Conservation (phyloP, 805 yeast genomes). For the Ascoidea rubescens region DNA sequence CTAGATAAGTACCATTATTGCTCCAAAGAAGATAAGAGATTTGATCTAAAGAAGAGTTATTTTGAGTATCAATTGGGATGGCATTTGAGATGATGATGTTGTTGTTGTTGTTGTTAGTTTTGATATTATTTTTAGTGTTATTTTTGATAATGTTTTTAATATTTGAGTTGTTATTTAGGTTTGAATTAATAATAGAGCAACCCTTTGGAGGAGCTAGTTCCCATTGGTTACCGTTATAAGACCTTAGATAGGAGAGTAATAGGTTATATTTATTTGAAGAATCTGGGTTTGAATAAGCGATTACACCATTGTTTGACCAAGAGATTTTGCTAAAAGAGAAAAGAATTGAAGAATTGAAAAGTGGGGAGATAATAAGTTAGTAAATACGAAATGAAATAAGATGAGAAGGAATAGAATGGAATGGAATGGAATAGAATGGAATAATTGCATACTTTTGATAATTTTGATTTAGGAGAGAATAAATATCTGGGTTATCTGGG, state of each 20-base stretch:
- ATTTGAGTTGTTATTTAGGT: background rate
- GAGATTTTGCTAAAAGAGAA: slow-evolving; percentile 23
- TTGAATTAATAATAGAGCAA: slow-evolving; percentile 6
- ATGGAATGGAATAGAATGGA: no score
- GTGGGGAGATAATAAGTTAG: no score
- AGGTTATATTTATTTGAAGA: slow-evolving; percentile 21
- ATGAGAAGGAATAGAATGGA: no score
- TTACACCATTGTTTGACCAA: slow-evolving; percentile 79
- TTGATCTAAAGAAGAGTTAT: slow-evolving; percentile 15
- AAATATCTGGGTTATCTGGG: no score
- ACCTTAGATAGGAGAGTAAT: slow-evolving; percentile 53
- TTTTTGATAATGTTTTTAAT: no score
- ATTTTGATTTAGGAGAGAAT: no score
- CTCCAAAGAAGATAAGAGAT: slow-evolving; percentile 54
- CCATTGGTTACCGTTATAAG: slow-evolving; percentile 70
- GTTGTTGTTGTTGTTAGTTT: slow-evolving; percentile 1
- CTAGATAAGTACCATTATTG: slow-evolving; percentile 66
- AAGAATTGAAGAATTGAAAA: no score
- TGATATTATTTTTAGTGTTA: background rate
- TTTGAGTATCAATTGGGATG: slow-evolving; percentile 9
- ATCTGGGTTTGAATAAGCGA: slow-evolving; percentile 45
- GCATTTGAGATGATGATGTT: background rate
- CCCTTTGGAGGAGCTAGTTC: slow-evolving; percentile 37
- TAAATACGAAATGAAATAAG: no score
- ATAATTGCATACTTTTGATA: no score